phyloP scores from a whole-genome alignment of 495 filamentous ascomycete species.

The Aspergillus wentii region DNA sequence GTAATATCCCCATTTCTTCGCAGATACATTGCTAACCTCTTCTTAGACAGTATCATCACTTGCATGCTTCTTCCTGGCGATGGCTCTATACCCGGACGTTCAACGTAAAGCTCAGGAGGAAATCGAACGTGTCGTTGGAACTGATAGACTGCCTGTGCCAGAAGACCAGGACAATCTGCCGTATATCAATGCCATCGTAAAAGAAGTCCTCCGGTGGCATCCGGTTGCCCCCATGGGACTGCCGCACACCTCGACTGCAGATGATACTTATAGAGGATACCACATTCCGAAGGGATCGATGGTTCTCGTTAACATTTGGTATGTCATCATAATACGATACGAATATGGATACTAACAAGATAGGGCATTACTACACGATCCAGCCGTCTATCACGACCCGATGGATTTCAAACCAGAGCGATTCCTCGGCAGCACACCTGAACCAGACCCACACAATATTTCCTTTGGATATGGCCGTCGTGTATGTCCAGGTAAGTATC shows the following conservation, averaged over 20 bases:
- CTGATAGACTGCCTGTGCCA: conserved; percentile 17
- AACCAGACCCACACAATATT: conserved; percentile 23
- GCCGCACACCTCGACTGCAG: conserved; percentile 50
- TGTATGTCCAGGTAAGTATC: conserved; percentile 29
- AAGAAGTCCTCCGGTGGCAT: conserved; percentile 39
- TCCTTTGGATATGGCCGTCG: conserved; percentile 37
- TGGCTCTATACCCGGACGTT: conserved; percentile 36
- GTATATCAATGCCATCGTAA: conserved; percentile 33
- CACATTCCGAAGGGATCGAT: conserved; percentile 46
- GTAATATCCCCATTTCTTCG: no score
- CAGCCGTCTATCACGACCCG: conserved; percentile 25
- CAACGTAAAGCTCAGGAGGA: conserved; percentile 50
- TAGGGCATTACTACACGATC: conserved; percentile 30
- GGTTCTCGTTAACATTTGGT: conserved; percentile 46
- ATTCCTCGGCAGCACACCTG: conserved; percentile 19
- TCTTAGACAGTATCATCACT: no score
- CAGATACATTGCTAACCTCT: no score
- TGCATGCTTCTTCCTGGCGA: conserved; percentile 40
- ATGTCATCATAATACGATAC: neutral
- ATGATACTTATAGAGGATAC: conserved; percentile 48
- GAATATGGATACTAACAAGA: no score
- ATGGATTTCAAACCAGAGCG: conserved; percentile 33
- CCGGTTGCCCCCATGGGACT: conserved; percentile 37
- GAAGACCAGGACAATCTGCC: conserved; percentile 22
- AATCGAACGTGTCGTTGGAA: conserved; percentile 22